Evolutionary conservation across 2,329 filamentous ascomycete species (phyloP), one percentile per base, ranked within the genome.

Genomic region (Phialophora tarda): DNA sequence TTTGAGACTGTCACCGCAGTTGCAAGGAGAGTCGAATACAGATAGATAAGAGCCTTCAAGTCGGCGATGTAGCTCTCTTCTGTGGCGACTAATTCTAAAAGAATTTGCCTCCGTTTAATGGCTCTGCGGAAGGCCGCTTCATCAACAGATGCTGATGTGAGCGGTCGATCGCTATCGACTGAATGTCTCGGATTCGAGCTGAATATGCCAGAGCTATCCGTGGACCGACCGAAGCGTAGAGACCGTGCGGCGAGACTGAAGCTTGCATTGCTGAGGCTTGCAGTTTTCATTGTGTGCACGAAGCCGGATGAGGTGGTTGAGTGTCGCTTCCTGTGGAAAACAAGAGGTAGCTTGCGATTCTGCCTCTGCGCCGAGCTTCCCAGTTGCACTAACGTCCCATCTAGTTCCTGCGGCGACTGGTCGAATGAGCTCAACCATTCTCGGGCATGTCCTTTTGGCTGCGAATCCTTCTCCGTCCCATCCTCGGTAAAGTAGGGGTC

Each of bases 21-120:
- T 44, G 89, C 88, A 60, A 95, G 83, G 54, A 95, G 85, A 2
- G 89, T 90, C 50, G 91, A 85, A 74, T 93, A 91, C 24, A 91
- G 86, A 78, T 96, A 93, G 76, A 91, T 90, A 66, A 98, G 82
- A 71, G 95, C 92, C 73, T 92, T 92, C 65, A 98, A 79, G 73
- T 97, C 94, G 17, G 89, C 87, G 72, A 98, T 89, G 76, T 98
- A 98, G 73, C 89, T 88, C 75, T 95, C 91, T 77, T 98, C 95
- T 0, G 93, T 96, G 64, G 81, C 85, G 67, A 97, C 87, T 59
- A 98, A 82, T 78, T 98, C 95, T 75, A 95, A 91, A 41, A 98
- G 79, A 47, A 96, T 88, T 68, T 89, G 88, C 14, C 92, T 87
- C 67, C 95, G 87, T 73, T 93, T 90, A 23, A 91, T 78, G 1